Evolutionary conservation across 2,329 filamentous ascomycete species (phyloP), one percentile per base, ranked within the genome.

Genomic region (Trichoderma afroharzianum): DNA sequence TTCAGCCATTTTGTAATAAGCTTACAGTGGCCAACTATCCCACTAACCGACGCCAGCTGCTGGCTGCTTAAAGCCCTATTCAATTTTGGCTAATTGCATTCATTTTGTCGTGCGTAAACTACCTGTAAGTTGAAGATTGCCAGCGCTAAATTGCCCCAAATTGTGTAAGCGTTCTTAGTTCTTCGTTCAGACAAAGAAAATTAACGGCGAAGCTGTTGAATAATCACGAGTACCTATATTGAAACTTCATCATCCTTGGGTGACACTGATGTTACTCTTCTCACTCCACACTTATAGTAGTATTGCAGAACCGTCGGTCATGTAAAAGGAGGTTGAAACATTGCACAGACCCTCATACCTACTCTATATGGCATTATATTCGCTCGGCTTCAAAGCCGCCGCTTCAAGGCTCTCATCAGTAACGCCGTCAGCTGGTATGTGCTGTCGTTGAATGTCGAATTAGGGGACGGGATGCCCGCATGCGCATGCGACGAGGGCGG

Each of bases 401-500:
- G 82, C 1, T 81, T 79, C 4, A 83, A 0, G 83, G 47, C 47
- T 53, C 47, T 53, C n/a, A 33, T 53, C n/a, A 33, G 9, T 82
- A 0, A 84, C 85, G 15, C 80, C 80, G 66, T 87, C 82, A 6
- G 83, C 83, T 0, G 83, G 86, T 69, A 87, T 78, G 18, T 85
- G 80, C 80, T 77, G 63, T 83, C 79, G 24, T 76, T 76, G 14
- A 32, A 80, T 72, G 12, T 79, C 77, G 11, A 76, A 83, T 76
- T 85, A 86, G 5, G 82, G 78, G 3, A 81, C 78, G 53, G 84
- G 80, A 2, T 74, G 74, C 77, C 85, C 85, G 55, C 79, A 82
- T 7, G 80, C 85, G 1, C 83, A 85, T 62, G 86, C 80, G 0
- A 84, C 82, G 14, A 88, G 86, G 14, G 83, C 85, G 0, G 87